Evolutionary conservation across 2,329 filamentous ascomycete genomes (phyloP).

Genomic region (Aspergillus fumigatiaffinis): DNA sequence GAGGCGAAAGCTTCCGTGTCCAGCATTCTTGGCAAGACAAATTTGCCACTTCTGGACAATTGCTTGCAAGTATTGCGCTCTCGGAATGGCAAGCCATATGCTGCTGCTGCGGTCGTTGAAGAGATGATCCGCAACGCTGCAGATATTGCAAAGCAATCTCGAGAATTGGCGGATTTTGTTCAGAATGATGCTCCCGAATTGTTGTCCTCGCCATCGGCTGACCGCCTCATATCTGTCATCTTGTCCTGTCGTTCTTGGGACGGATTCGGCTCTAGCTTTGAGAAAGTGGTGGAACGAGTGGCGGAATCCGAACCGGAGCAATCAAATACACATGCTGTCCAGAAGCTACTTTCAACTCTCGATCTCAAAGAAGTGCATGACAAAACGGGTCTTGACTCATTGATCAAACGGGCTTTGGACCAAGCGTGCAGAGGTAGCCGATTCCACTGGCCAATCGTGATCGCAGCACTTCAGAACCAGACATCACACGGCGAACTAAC

Average conservation of each 20-base stretch:
- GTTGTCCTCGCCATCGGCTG: slow-evolving; percentile 64
- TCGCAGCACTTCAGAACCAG: slow-evolving; percentile 36
- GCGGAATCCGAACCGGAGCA: slow-evolving; percentile 29
- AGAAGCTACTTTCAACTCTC: slow-evolving; percentile 36
- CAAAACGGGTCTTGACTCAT: slow-evolving; percentile 29
- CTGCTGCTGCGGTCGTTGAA: slow-evolving; percentile 58
- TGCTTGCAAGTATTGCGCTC: slow-evolving; percentile 49
- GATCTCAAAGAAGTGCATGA: slow-evolving; percentile 35
- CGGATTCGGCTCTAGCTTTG: slow-evolving; percentile 38
- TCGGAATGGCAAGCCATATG: slow-evolving; percentile 63
- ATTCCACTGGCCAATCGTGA: slow-evolving; percentile 37
- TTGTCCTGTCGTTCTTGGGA: slow-evolving; percentile 49
- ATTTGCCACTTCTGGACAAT: slow-evolving; percentile 40
- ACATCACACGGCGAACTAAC: slow-evolving; percentile 30
- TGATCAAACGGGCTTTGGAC: slow-evolving; percentile 34
- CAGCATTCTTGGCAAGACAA: slow-evolving; percentile 35
- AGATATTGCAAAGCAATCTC: slow-evolving; percentile 36
- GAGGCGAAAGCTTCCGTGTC: slow-evolving; percentile 23
- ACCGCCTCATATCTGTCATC: slow-evolving; percentile 63
- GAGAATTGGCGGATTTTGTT: slow-evolving; percentile 51
- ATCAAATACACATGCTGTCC: slow-evolving; percentile 33
- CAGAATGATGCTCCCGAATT: slow-evolving; percentile 55
- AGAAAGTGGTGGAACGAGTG: slow-evolving; percentile 33
- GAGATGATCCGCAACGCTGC: slow-evolving; percentile 47
- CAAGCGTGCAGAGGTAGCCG: slow-evolving; percentile 34